Conservation (phyloP, 345 rosid genomes). For the Ceriops decandra region DNA sequence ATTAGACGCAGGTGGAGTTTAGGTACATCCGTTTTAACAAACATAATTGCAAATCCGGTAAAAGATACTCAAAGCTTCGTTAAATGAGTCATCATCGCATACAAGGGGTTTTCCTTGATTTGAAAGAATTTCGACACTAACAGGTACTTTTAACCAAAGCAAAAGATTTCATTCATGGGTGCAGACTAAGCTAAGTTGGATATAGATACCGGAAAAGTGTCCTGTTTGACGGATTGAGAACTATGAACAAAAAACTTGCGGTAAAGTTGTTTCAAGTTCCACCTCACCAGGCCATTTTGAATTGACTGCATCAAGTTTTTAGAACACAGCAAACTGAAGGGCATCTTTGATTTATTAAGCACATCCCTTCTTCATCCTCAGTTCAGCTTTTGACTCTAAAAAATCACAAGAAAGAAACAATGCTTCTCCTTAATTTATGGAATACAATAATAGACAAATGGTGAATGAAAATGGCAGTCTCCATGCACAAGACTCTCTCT, state of each 20-base stretch:
- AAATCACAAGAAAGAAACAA: not conserved
- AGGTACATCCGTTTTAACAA: too few relatives aligned
- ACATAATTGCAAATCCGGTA: too few relatives aligned
- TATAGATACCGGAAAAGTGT: not conserved
- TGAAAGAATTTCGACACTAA: not conserved
- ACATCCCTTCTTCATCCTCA: not conserved
- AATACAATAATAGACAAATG: not conserved
- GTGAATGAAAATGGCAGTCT: not conserved
- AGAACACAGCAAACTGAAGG: conserved; percentile 9
- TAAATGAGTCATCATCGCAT: too few relatives aligned
- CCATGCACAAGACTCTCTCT: too few relatives aligned
- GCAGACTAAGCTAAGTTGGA: not conserved
- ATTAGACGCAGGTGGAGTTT: too few relatives aligned
- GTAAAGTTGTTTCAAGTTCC: not conserved
- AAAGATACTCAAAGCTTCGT: too few relatives aligned
- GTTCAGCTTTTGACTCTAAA: conserved; percentile 39
- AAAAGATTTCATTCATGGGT: not conserved
- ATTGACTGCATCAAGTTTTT: conserved; percentile 3
- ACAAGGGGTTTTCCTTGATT: not conserved
- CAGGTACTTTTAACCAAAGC: too few relatives aligned
- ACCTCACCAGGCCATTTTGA: not conserved
- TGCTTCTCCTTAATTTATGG: not conserved
- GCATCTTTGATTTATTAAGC: not conserved
- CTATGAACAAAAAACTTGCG: not conserved
- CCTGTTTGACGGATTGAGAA: not conserved